Evolutionary conservation across 2,329 filamentous ascomycete genomes (phyloP), one percentile per base, ranked within the genome.

Genomic region (Colletotrichum sidae): DNA sequence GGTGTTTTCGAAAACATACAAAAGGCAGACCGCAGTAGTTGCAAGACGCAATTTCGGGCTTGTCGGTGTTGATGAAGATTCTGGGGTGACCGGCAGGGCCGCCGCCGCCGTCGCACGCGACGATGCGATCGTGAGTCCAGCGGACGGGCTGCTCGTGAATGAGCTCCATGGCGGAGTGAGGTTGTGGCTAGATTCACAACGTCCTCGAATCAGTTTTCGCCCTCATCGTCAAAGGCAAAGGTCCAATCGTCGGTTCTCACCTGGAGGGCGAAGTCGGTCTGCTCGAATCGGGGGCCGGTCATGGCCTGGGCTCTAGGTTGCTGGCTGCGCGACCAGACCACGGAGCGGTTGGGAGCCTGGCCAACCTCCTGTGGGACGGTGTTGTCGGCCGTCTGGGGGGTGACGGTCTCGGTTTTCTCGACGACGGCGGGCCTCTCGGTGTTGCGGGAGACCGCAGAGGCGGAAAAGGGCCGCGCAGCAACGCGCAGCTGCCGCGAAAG

Each of bases 21-120:
- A 90, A 99, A 72, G 96, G 96, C 70, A 96, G 78, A 57, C 96
- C 96, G 77, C 96, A 99, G 84, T 99, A 99, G 75, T 87, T 90
- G 85, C 96, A 99, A 77, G 84, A 84, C 79, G 88, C 88, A 73
- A 99, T 97, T 84, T 98, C 90, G 47, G 96, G 92, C 86, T 97
- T 98, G 81, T 99, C 96, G 70, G 92, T 90, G 82, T 99, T 99
- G 87, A 99, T 99, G 79, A 94, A 99, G 81, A 99, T 91, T 75
- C 88, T 88, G 54, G 96, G 96, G 79, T 99, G 96, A 47, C 96
- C 96, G 60, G 92, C 83, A 38, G 94, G 91, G 50, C 95, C 96
- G 71, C 94, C 94, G 65, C 95, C 96, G 64, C 96, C 96, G 74
- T 98, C 94, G 77, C 96, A 99, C 49, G 90, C 89, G 55, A 96